These are phyloP conservation scores for Lecanoromycetidae sp. DNA, from an alignment of 2,329 filamentous ascomycete species.

Conservation along the genomic window DNA sequence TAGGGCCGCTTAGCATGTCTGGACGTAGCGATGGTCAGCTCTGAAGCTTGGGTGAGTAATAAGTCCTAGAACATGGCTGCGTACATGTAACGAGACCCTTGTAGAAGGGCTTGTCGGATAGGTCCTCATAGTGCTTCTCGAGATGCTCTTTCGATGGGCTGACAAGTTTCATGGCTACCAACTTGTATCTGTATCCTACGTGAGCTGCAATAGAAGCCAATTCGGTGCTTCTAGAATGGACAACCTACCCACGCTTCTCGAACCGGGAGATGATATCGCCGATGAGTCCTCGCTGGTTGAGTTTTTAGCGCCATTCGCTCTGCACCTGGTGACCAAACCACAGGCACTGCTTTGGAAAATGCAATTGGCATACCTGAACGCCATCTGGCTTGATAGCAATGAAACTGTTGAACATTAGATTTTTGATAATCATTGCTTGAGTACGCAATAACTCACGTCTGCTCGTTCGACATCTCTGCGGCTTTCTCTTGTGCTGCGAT, in stretches of 20 bases:
- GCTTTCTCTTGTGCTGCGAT: conserved; percentile 22
- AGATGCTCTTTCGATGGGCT: conserved; percentile 86
- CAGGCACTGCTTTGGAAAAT: no score
- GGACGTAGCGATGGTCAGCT: conserved; percentile 2
- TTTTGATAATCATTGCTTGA: conserved; percentile 20
- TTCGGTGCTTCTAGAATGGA: background rate
- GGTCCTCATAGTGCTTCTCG: conserved; percentile 93
- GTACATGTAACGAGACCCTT: conserved; percentile 82
- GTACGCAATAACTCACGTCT: conserved; percentile 16
- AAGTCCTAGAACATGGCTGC: background rate
- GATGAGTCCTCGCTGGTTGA: conserved; percentile 75
- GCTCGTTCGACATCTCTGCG: conserved; percentile 14
- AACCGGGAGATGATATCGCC: conserved; percentile 97
- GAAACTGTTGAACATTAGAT: conserved; percentile 57
- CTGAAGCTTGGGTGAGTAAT: no score
- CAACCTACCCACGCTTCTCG: conserved; percentile 76
- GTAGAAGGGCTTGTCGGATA: conserved; percentile 95
- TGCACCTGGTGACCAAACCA: no score
- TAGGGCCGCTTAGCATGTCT: conserved; percentile 97
- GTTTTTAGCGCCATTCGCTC: no score
- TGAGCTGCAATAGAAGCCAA: no score
- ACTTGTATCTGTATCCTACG: conserved; percentile 67
- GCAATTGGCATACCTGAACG: conserved; percentile 63
- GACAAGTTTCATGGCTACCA: conserved; percentile 91
- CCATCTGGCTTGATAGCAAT: conserved; percentile 99